Conservation (phyloP, 2,329 filamentous ascomycete genomes). For the Ophiognomonia clavigignenti-juglandacearum region DNA sequence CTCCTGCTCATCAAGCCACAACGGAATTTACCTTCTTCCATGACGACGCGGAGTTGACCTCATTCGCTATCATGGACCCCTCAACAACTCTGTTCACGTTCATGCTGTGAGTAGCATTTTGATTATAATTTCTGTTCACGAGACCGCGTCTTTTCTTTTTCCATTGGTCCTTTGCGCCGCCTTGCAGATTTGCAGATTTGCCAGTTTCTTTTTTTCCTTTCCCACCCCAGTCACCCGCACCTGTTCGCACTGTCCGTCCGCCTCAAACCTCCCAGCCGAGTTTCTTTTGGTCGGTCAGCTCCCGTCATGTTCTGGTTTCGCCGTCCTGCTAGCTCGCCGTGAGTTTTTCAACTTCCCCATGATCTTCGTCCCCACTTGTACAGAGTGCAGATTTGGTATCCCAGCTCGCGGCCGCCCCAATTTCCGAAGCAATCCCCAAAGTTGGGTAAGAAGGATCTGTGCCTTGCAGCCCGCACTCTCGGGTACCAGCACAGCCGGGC, state of each 20-base stretch:
- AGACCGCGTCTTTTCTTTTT: conserved; percentile 15
- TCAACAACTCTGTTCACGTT: conserved; percentile 65
- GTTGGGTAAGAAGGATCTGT: conserved; percentile 7
- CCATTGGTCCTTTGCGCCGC: neutral
- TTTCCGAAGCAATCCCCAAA: neutral
- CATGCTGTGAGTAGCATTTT: conserved; percentile 52
- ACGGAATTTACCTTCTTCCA: neutral
- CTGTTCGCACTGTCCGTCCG: conserved; percentile 1
- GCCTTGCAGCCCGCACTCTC: conserved; percentile 5
- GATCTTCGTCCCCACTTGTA: neutral
- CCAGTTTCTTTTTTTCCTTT: conserved; percentile 6
- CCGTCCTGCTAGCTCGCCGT: conserved; percentile 11
- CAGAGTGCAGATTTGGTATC: too few species aligned
- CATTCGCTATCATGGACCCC: conserved; percentile 45
- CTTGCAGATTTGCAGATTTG: neutral
- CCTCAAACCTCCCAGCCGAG: conserved; percentile 1
- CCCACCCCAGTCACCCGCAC: neutral
- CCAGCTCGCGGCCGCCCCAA: neutral
- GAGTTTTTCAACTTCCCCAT: neutral
- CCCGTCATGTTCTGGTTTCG: conserved; percentile 10
- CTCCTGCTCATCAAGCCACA: neutral
- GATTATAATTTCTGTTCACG: conserved; percentile 20
- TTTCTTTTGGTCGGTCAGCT: conserved; percentile 2
- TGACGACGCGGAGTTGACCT: conserved; percentile 18
- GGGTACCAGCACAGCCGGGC: conserved; percentile 10